Evolutionary conservation across 2,329 filamentous ascomycete species (phyloP).

Genomic region (Neofusicoccum sp.): DNA sequence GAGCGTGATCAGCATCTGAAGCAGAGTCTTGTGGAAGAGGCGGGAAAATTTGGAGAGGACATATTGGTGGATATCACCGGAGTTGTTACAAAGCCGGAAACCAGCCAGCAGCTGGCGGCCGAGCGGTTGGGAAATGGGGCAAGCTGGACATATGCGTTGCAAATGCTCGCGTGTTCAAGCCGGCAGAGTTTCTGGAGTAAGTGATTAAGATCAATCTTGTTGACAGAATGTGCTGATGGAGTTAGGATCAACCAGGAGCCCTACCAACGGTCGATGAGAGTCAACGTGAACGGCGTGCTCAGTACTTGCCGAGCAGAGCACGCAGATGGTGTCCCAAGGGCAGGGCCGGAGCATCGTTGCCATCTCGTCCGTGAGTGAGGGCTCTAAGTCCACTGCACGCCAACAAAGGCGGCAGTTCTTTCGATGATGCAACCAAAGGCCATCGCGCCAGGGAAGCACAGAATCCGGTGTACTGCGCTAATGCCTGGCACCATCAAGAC

Average conservation of each 20-base stretch:
- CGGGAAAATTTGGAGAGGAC: not conserved
- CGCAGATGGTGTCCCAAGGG: not conserved
- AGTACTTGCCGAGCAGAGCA: not conserved
- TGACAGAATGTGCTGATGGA: not conserved
- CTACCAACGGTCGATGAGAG: not conserved
- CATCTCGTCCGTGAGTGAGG: not conserved
- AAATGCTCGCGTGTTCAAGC: not conserved
- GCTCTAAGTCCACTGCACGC: not conserved
- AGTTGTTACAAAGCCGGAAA: not conserved
- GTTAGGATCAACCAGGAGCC: not conserved
- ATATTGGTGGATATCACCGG: not conserved
- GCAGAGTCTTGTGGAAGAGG: not conserved
- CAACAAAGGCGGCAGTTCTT: not conserved
- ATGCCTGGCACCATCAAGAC: not conserved
- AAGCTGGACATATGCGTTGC: not conserved
- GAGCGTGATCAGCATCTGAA: not conserved
- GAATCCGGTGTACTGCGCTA: not conserved
- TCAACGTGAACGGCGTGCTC: not conserved
- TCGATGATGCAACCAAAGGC: not conserved
- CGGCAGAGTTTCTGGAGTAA: not conserved
- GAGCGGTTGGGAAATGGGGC: not conserved
- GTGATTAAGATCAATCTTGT: not conserved
- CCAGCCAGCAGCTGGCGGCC: not conserved
- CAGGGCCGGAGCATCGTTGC: conserved; percentile 1
- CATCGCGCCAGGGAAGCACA: not conserved